These are phyloP conservation scores for Pecoramyces ruminantium DNA, from an alignment of 192 early-diverging fungal genomes.

Conservation along the genomic window DNA sequence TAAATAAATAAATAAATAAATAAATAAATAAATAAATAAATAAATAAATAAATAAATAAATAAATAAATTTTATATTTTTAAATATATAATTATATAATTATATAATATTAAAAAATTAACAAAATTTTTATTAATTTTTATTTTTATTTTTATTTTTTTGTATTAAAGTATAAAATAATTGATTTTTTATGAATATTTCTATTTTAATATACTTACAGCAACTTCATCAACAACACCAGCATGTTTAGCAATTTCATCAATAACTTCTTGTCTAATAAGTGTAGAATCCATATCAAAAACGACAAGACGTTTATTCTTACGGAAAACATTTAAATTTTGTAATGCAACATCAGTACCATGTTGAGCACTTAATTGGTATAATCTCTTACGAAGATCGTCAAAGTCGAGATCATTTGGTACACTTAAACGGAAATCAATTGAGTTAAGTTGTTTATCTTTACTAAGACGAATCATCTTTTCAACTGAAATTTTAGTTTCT, in stretches of 20 bases:
- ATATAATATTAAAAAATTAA: no score
- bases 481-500: constrained; percentile 61
- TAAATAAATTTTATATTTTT: no score
- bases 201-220: constrained; percentile 32
- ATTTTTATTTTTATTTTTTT: no score
- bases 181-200: no score
- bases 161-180: no score
- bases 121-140: no score
- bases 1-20: no score
- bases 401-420: constrained; percentile 46
- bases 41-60: no score
- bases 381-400: constrained; percentile 50
- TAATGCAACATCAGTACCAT: constrained; percentile 67
- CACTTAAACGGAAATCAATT: constrained; percentile 48
- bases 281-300: constrained; percentile 99
- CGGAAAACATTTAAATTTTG: constrained; percentile 79
- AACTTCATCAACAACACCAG: constrained; percentile 81
- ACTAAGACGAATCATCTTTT: constrained; percentile 53
- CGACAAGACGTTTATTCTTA: constrained; percentile 76
- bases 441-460: constrained; percentile 36
- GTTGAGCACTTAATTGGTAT: constrained; percentile 35
- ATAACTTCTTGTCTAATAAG: constrained; percentile 97
- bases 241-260: constrained; percentile 88
- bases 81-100: no score
- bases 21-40: no score